Evolutionary conservation across 225 moss, liverwort and hornwort species (phyloP), one percentile per base, ranked within the genome.

Genomic region (Climacium dendroides): DNA sequence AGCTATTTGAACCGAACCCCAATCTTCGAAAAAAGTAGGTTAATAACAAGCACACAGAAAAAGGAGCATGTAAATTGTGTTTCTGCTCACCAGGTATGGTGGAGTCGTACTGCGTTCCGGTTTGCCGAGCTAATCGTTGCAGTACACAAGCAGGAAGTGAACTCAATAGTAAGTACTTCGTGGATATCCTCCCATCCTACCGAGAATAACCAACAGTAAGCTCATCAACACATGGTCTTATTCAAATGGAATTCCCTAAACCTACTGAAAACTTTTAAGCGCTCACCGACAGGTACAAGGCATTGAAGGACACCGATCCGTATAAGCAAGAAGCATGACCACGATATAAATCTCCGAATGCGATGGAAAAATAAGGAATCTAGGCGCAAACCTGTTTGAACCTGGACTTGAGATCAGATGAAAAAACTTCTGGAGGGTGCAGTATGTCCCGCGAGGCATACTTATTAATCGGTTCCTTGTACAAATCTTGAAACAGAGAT

Each of bases 61-160:
- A 52, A 88, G 74, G 53, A 83, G 62, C 34, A 69, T 47, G 52
- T 47, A 54, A 59, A 59, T 84, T 81, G 43, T 54, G 64, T 58
- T 84, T 71, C 69, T 82, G 41, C 87, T 89, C 84, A 96, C 98
- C 92, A 86, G 94, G 87, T 72, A 79, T 13, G 63, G 80, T 88
- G n/a, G 92, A 90, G 71, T 95, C 93, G 84, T 90, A 95, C 20
- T 76, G 88, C 67, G 93, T 93, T 80, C 97, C 96, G 50, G 93
- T 92, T 83, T 88, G 94, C 52, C 90, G 91, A 87, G 91, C 97
- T 84, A 98, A 53, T 63, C 89, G 93, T 89, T 91, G 90, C 84
- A 97, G 83, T 61, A 96, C 92, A 88, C 92, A 92, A 63, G 89
- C 90, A 85, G 96, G 98, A 76, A 98, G 96, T 80, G 95, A 94